phyloP scores from a whole-genome alignment of 495 filamentous ascomycete species.

The Bombardia bombarda region DNA sequence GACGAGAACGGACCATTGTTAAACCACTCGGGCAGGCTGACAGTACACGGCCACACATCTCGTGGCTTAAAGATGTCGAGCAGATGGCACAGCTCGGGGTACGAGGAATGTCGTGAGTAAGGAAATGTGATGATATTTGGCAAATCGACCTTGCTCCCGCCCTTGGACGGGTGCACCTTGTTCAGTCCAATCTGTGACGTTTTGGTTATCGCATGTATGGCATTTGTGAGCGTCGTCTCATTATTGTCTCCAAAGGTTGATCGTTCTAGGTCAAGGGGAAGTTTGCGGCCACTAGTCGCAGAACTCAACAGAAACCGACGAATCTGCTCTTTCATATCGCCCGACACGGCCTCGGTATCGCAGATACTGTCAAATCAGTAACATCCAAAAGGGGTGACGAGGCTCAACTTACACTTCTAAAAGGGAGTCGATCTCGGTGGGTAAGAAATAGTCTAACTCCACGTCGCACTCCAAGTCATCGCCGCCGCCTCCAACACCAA shows the following conservation, averaged over 20 bases:
- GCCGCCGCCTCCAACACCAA: constrained; percentile 72
- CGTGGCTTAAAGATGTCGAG: constrained; percentile 59
- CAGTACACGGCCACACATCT: constrained; percentile 81
- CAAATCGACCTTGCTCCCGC: constrained; percentile 9
- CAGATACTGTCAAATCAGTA: constrained; percentile 9
- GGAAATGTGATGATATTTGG: constrained; percentile 56
- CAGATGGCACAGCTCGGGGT: constrained; percentile 66
- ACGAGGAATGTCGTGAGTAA: constrained; percentile 87
- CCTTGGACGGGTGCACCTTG: not conserved
- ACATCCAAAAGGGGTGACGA: not conserved
- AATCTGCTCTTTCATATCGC: constrained; percentile 18
- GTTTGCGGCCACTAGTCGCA: constrained; percentile 18
- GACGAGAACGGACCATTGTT: constrained; percentile 27
- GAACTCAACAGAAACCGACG: constrained; percentile 17
- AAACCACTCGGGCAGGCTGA: constrained; percentile 54
- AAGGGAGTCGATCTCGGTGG: constrained; percentile 34
- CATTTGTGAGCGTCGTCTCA: constrained; percentile 14
- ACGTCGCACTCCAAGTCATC: constrained; percentile 61
- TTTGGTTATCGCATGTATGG: constrained; percentile 22
- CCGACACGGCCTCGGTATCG: constrained; percentile 10
- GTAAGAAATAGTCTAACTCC: constrained; percentile 51
- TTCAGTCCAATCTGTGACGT: constrained; percentile 15
- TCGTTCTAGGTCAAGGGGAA: constrained; percentile 25
- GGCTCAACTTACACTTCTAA: constrained; percentile 37
- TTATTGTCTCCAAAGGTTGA: constrained; percentile 14